These are phyloP conservation scores for Microsporum audouinii DNA, from an alignment of 2,329 filamentous ascomycete genomes.

Conservation along the genomic window DNA sequence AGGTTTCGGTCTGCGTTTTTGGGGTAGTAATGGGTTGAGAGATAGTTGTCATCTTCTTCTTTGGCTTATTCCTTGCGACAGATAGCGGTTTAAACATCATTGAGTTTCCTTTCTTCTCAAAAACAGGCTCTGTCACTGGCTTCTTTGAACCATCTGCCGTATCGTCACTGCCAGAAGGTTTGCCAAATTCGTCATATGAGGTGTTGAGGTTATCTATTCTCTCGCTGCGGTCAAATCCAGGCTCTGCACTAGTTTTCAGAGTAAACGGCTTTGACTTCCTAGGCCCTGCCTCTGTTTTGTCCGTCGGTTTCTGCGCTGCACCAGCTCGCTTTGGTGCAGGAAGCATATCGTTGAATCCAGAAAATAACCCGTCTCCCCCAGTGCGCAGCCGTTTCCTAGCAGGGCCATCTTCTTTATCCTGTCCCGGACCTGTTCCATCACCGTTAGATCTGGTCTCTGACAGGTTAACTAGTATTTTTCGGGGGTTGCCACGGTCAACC, in stretches of 20 bases:
- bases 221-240: slow-evolving; percentile 62
- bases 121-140: slow-evolving; percentile 22
- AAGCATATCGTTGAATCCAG: slow-evolving; percentile 75
- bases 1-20: slow-evolving; percentile 10
- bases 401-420: slow-evolving; percentile 17
- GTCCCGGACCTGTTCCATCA: slow-evolving; percentile 27
- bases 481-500: slow-evolving; percentile 68
- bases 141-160: slow-evolving; percentile 16
- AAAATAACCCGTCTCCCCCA: slow-evolving; percentile 48
- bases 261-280: slow-evolving; percentile 47
- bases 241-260: slow-evolving; percentile 71
- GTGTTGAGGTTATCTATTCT: slow-evolving; percentile 26
- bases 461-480: slow-evolving; percentile 65
- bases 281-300: slow-evolving; percentile 14
- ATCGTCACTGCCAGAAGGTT: not conserved
- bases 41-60: slow-evolving; percentile 47
- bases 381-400: slow-evolving; percentile 8
- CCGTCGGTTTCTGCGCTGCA: slow-evolving; percentile 9
- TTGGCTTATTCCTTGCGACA: slow-evolving; percentile 61
- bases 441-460: slow-evolving; percentile 40
- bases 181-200: slow-evolving; percentile 2
- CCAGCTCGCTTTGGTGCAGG: slow-evolving; percentile 62
- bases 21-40: slow-evolving; percentile 13
- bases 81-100: slow-evolving; percentile 85
- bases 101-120: slow-evolving; percentile 58